phyloP scores from a whole-genome alignment of 1,139 yeast genomes.

The Suhomyces bolitotheri region DNA sequence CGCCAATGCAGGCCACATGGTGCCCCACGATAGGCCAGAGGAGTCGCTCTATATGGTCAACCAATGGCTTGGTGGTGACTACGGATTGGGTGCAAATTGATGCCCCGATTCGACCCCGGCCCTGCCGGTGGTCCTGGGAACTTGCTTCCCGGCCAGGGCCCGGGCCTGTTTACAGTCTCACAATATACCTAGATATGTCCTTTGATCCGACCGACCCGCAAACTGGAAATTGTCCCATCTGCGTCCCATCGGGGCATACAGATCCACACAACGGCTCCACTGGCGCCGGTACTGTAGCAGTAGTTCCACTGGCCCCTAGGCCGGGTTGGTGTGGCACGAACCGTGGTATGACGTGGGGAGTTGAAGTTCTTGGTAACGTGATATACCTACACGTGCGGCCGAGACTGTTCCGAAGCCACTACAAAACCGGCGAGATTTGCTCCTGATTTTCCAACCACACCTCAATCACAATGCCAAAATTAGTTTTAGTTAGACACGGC shows the following conservation, averaged over 20 bases:
- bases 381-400: slow-evolving; percentile 17
- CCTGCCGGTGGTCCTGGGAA: no score
- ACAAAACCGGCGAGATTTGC: slow-evolving; percentile 1
- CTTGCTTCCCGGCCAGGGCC: no score
- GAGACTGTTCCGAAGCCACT: slow-evolving; percentile 29
- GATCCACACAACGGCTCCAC: no score
- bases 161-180: no score
- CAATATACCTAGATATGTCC: no score
- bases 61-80: slow-evolving; percentile 9
- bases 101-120: no score
- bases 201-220: no score
- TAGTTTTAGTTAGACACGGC: slow-evolving; percentile 93
- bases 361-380: slow-evolving; percentile 13
- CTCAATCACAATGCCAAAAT: slow-evolving; percentile 52
- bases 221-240: no score
- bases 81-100: slow-evolving; percentile 3
- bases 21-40: slow-evolving; percentile 19
- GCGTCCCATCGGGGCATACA: no score
- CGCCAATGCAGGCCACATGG: slow-evolving; percentile 70
- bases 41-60: slow-evolving; percentile 9
- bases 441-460: slow-evolving; percentile 4
- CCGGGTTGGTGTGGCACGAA: background rate
- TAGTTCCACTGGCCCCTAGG: background rate
- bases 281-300: background rate
- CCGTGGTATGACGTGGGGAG: background rate